These are phyloP conservation scores for Barbatosphaeria neglecta DNA, from an alignment of 495 filamentous ascomycete genomes.

Conservation along the genomic window DNA sequence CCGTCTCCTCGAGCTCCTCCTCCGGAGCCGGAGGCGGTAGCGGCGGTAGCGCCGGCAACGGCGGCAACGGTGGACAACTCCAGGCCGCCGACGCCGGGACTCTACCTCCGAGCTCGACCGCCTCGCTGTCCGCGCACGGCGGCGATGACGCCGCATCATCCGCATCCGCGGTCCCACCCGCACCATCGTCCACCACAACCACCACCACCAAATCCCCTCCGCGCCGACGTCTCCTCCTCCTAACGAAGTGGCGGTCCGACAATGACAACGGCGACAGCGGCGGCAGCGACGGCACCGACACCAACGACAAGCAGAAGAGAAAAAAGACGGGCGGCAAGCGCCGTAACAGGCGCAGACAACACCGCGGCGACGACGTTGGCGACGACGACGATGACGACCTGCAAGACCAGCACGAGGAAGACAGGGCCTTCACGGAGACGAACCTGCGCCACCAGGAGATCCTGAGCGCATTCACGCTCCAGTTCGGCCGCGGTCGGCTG, in stretches of 20 bases:
- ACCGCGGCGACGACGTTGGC: no score
- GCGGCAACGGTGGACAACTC: not conserved
- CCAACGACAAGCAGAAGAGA: not conserved
- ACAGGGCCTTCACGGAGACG: constrained; percentile 5
- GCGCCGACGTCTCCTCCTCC: not conserved
- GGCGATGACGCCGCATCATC: not conserved
- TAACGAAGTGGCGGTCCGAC: constrained; percentile 4
- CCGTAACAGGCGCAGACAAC: not conserved
- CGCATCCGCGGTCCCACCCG: not conserved
- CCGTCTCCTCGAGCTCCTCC: constrained; percentile 2
- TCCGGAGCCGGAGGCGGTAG: not conserved
- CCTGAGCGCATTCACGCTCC: constrained; percentile 8
- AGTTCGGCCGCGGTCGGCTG: constrained; percentile 8
- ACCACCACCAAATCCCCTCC: not conserved
- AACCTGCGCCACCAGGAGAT: constrained; percentile 13
- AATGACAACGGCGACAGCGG: not conserved
- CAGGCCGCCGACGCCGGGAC: no score
- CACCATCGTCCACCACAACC: not conserved
- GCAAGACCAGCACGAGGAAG: constrained; percentile 2
- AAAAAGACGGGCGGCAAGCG: not conserved
- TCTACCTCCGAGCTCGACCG: no score
- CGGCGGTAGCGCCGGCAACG: not conserved
- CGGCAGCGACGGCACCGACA: not conserved
- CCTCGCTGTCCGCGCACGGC: not conserved
- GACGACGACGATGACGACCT: not conserved